Evolutionary conservation across 805 yeast genomes (phyloP), one percentile per base, ranked within the genome.

Genomic region (Pichia exigua): DNA sequence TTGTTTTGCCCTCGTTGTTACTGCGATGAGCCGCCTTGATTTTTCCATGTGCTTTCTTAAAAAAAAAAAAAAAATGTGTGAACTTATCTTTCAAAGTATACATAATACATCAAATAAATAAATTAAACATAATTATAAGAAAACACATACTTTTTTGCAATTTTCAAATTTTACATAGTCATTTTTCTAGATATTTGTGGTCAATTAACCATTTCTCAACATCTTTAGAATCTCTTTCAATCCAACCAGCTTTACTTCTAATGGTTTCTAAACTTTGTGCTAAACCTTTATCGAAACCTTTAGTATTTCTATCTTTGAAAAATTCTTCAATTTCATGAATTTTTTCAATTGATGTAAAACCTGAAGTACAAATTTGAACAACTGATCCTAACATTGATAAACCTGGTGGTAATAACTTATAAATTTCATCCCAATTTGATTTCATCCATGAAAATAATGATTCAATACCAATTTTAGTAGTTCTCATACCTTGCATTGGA

Each of bases 311-410:
- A 53, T 61, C 67, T 26, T 61, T 62, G 63, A 80, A 82, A 65
- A 79, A 82, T 12, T 50, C 60, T 51, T 69, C 70, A 48, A 79
- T 69, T 48, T 73, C 75, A n/a, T 65, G 61, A 47, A 66, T 65
- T 56, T 69, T 74, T 38, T 70, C 72, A 58, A 59, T 60, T 20
- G 73, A 58, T 35, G 76, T 73, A 55, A 73, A 72, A 42, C 64
- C 70, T 51, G 58, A 70, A 45, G 87, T 76, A 46, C 83, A 70
- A 38, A 85, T 56, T 32, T 75, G 73, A 41, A 92, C 85, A 53
- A 94, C 82, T 20, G 83, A 73, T 21, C 92, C 85, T 60, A 92
- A 74, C 87, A 90, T 81, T 24, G 89, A 76, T 57, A 85, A 76
- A 13, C 88, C 85, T 17, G 95, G 88, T 48, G 97, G 96, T 64